Conservation (phyloP, 148 eudicot species). For the Nepenthes gracilis region DNA sequence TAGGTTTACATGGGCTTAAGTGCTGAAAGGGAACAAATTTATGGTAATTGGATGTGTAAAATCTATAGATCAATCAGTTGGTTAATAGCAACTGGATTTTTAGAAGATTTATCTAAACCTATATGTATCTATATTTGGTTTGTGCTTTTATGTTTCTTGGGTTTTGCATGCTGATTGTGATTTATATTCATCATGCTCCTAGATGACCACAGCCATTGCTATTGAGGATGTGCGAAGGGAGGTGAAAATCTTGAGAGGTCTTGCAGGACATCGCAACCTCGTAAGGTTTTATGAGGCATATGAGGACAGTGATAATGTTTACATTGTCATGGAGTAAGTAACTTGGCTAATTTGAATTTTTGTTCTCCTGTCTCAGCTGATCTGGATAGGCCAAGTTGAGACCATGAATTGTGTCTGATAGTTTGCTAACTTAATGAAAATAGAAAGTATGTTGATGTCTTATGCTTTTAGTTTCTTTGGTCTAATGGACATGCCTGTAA, state of each 20-base stretch:
- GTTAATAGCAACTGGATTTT: neutral
- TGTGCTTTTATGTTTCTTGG: neutral
- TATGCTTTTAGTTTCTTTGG: too few relatives aligned
- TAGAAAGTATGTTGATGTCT: too few relatives aligned
- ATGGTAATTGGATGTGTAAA: too few relatives aligned
- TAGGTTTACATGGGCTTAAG: too few relatives aligned
- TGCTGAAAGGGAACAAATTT: too few relatives aligned
- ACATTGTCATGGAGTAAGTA: conserved; percentile 96
- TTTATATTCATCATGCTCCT: conserved; percentile 5
- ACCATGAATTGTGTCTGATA: too few relatives aligned
- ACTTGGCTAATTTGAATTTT: neutral
- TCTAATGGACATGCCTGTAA: too few relatives aligned
- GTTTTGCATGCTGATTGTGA: neutral
- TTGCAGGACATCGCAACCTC: conserved; percentile 72
- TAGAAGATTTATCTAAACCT: neutral
- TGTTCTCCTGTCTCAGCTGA: neutral
- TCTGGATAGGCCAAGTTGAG: neutral
- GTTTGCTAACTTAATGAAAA: too few relatives aligned
- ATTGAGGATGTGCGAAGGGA: conserved; percentile 94
- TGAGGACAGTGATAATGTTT: conserved; percentile 86
- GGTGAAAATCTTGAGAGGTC: conserved; percentile 79
- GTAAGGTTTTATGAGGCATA: conserved; percentile 76
- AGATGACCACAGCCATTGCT: conserved; percentile 98
- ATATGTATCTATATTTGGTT: neutral
- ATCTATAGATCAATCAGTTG: too few relatives aligned